These are phyloP conservation scores for Stagonosporopsis tanaceti DNA, from an alignment of 2,329 filamentous ascomycete genomes.

Conservation along the genomic window DNA sequence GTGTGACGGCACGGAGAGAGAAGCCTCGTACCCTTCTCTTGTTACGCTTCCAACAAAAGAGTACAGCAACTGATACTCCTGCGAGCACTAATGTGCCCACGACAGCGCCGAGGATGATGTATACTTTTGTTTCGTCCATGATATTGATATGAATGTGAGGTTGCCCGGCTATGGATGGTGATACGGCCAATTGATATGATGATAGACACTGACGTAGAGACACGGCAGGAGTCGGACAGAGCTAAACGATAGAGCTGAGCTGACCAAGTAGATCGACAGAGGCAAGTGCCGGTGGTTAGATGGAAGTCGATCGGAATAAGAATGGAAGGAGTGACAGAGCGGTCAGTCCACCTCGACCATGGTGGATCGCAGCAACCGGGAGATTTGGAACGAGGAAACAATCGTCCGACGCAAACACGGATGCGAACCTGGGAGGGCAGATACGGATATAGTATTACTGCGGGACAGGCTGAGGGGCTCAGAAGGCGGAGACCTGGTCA, in stretches of 20 bases:
- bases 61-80: constrained; percentile 36
- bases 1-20: constrained; percentile 49
- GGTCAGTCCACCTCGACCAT: constrained; percentile 42
- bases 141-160: constrained; percentile 6
- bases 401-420: constrained; percentile 30
- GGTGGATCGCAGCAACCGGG: constrained; percentile 28
- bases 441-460: constrained; percentile 43
- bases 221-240: constrained; percentile 7
- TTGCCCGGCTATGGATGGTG: constrained; percentile 3
- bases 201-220: constrained; percentile 4
- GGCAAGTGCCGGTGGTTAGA: constrained; percentile 24
- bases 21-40: constrained; percentile 47
- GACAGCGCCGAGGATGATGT: constrained; percentile 48
- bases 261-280: constrained; percentile 13
- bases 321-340: constrained; percentile 22
- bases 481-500: constrained; percentile 40
- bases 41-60: constrained; percentile 46
- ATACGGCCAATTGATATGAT: constrained; percentile 7
- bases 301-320: constrained; percentile 22
- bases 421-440: constrained; percentile 33
- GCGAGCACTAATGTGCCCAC: constrained; percentile 44
- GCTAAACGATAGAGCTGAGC: constrained; percentile 13
- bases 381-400: constrained; percentile 30
- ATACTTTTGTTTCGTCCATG: constrained; percentile 46
- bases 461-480: constrained; percentile 36